Evolutionary conservation across 108 stramenopile genomes (phyloP), one percentile per base, ranked within the genome.

Genomic region (Nitzschia inconspicua): DNA sequence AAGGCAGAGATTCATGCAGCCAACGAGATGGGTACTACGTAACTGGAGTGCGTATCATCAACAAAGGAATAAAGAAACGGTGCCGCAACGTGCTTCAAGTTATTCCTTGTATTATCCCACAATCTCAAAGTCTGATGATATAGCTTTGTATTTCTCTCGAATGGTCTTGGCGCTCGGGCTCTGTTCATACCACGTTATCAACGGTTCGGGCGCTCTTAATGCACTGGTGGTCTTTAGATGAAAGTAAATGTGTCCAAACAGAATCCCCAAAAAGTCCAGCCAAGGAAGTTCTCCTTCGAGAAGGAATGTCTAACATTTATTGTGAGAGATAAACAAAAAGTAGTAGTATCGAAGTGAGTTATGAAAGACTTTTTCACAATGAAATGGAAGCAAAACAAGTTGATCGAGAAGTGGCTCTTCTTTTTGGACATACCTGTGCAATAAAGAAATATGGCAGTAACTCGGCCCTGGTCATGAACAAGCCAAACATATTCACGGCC

Each of bases 171-270:
- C 84, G 30, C 56, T 61, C 14, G 55, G 36, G 34, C 86, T 77
- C 11, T 78, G 63, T 34, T 86, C 69, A 72, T 91, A 95, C 93
- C 89, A 91, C 20, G 64, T 47, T 35, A 85, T 78, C 25, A 91
- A 57, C 42, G 64, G 73, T 18, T 73, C 62, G 7, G 92, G 92
- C 24, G 86, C 82, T 36, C 76, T 70, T 27, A 91, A 42, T 2
- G 76, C 64, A 25, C 85, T 84, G 2, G 70, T 69, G 27, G 80
- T 84, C 63, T 80, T 78, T 57, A 73, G 85, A 60, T 94, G 87
- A 70, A 89, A 81, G 72, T 91, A 95, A n/a, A 93, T 72, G 53
- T 98, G 96, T 16, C 97, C 97, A 71, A 96, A 95, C 16, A 93
- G 87, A 51, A 98, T 93, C 5, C 97, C 97, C 52, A 95, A 68